Conservation (phyloP, 768 basidiomycete genomes). For the Hericium rajendrae region DNA sequence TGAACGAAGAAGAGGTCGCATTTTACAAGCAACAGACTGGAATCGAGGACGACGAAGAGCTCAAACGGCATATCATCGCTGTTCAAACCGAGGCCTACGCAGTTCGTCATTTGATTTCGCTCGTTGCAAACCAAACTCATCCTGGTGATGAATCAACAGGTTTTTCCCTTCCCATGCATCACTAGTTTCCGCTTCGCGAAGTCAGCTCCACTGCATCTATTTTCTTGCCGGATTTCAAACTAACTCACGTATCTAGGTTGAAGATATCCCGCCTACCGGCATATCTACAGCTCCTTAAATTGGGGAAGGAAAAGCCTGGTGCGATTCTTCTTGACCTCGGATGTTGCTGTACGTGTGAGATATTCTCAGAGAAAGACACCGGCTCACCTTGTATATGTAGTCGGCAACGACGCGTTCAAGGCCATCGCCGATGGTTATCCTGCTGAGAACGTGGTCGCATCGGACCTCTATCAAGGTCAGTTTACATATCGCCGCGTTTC, state of each 20-base stretch:
- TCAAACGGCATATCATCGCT: constrained; percentile 21
- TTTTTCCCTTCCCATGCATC: constrained; percentile 25
- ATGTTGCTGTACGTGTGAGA: constrained; percentile 29
- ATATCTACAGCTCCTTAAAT: constrained; percentile 22
- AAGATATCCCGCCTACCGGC: constrained; percentile 17
- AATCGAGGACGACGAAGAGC: constrained; percentile 20
- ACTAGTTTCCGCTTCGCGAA: constrained; percentile 16
- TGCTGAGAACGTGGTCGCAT: constrained; percentile 25
- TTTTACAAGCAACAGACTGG: constrained; percentile 19
- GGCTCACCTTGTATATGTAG: constrained; percentile 16
- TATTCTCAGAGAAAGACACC: background rate
- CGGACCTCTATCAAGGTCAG: constrained; percentile 30
- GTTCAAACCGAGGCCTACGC: constrained; percentile 22
- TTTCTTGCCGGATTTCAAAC: background rate
- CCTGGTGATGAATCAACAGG: constrained; percentile 7
- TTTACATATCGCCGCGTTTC: background rate
- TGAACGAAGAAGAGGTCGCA: constrained; percentile 8
- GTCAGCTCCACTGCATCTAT: background rate
- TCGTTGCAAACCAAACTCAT: background rate
- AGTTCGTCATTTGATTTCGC: constrained; percentile 11
- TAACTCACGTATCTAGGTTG: constrained; percentile 6
- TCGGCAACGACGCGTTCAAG: constrained; percentile 34
- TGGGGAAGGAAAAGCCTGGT: constrained; percentile 26
- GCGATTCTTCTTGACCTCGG: constrained; percentile 38
- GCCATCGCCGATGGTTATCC: constrained; percentile 35